phyloP scores from a whole-genome alignment of 805 yeast genomes.

The Novakomyces olei region DNA sequence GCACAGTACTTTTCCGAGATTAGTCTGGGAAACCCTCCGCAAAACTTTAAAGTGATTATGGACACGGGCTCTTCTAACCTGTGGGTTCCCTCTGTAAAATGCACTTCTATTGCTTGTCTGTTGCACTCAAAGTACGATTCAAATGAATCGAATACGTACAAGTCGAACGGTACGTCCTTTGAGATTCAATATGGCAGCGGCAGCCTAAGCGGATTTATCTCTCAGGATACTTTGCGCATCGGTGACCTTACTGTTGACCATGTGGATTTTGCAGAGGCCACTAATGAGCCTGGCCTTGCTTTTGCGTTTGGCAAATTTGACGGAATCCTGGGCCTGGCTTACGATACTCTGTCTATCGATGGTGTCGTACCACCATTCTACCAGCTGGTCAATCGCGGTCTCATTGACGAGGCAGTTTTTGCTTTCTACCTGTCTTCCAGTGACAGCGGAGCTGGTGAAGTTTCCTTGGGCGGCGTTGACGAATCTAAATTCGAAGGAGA shows the following conservation, averaged over 20 bases:
- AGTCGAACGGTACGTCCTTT: conserved; percentile 69
- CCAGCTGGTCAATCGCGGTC: conserved; percentile 62
- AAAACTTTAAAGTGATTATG: conserved; percentile 74
- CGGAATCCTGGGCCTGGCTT: conserved; percentile 89
- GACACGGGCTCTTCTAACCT: conserved; percentile 94
- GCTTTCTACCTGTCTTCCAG: conserved; percentile 78
- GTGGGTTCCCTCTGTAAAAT: conserved; percentile 84
- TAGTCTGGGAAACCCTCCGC: conserved; percentile 79
- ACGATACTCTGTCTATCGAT: conserved; percentile 75
- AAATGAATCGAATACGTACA: conserved; percentile 56
- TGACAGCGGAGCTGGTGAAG: conserved; percentile 58
- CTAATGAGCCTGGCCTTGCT: conserved; percentile 90
- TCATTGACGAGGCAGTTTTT: conserved; percentile 66
- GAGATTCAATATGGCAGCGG: conserved; percentile 85
- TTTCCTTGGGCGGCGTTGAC: conserved; percentile 89
- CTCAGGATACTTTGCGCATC: conserved; percentile 58
- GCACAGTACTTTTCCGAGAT: conserved; percentile 90
- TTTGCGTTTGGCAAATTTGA: conserved; percentile 98
- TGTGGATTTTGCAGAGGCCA: conserved; percentile 94
- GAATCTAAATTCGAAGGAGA: conserved; percentile 55
- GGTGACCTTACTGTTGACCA: conserved; percentile 70
- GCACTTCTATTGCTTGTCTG: conserved; percentile 87
- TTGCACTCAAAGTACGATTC: conserved; percentile 83
- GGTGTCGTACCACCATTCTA: conserved; percentile 82
- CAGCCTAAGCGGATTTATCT: conserved; percentile 72